Conservation (phyloP, 768 basidiomycete species). For the Auriscalpium microsporum region DNA sequence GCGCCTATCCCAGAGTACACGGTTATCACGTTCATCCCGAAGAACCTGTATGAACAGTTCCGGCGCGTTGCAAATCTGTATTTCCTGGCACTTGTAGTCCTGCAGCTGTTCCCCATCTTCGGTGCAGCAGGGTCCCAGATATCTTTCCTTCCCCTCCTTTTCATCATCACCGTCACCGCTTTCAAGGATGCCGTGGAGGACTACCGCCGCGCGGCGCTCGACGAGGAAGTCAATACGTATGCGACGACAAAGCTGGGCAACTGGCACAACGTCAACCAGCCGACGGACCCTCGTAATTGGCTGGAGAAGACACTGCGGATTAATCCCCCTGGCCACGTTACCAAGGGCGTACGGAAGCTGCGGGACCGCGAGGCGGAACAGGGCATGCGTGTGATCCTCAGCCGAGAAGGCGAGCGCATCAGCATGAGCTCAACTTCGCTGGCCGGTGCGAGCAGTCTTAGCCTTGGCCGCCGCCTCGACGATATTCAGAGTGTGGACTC, state of each 20-base stretch:
- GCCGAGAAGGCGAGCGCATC: slow-evolving; percentile 26
- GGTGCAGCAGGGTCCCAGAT: slow-evolving; percentile 79
- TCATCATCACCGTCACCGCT: slow-evolving; percentile 83
- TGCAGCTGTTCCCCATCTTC: slow-evolving; percentile 88
- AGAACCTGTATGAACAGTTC: slow-evolving; percentile 94
- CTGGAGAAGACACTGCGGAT: slow-evolving; percentile 65
- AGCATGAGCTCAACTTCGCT: slow-evolving; percentile 26
- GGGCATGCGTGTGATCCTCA: slow-evolving; percentile 57
- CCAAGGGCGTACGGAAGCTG: slow-evolving; percentile 78
- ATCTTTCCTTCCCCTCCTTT: slow-evolving; percentile 76
- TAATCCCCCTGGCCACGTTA: slow-evolving; percentile 65
- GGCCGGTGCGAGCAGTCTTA: slow-evolving; percentile 23
- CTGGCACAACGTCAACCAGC: slow-evolving; percentile 89
- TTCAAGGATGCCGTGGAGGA: slow-evolving; percentile 97
- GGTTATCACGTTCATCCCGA: slow-evolving; percentile 81
- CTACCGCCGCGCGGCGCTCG: slow-evolving; percentile 78
- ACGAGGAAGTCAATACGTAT: slow-evolving; percentile 93
- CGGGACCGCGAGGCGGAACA: slow-evolving; percentile 71
- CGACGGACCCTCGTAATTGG: slow-evolving; percentile 66
- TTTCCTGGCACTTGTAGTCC: slow-evolving; percentile 74
- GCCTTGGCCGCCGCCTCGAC: slow-evolving; percentile 18
- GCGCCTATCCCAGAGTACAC: slow-evolving; percentile 63
- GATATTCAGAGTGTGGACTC: slow-evolving; percentile 26
- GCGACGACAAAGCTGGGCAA: slow-evolving; percentile 83
- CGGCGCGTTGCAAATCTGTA: slow-evolving; percentile 87